A percentile compares a stretch with the other conserved stretches of the same genome.
phyloP scores from a whole-genome alignment of 495 filamentous ascomycete genomes.

The Aspergillus sclerotioniger region DNA sequence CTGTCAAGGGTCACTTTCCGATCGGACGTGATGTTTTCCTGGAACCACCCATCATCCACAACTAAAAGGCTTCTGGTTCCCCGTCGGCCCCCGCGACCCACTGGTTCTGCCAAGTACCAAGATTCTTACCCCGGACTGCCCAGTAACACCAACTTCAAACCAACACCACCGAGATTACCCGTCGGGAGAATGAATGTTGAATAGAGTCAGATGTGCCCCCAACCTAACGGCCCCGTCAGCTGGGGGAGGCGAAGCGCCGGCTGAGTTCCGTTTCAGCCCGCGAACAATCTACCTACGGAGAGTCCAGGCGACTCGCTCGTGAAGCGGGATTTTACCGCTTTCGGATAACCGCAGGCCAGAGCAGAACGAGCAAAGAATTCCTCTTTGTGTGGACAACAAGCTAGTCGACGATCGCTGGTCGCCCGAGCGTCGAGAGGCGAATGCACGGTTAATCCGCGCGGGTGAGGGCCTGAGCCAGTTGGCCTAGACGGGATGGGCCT shows the following conservation, averaged over 20 bases:
- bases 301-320: not conserved
- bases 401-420: not conserved
- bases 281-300: not conserved
- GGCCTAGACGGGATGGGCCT: not conserved
- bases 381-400: not conserved
- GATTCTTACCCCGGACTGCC: not conserved
- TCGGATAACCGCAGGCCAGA: not conserved
- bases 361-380: not conserved
- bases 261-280: constrained; percentile 4
- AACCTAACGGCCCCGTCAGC: constrained; percentile 5
- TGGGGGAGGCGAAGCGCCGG: constrained; percentile 5
- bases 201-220: constrained; percentile 4
- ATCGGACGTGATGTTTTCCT: not conserved
- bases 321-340: not conserved
- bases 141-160: not conserved
- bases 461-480: not conserved
- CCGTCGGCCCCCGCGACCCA: constrained; percentile 12
- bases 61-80: constrained; percentile 9
- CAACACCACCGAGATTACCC: not conserved
- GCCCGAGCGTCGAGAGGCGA: not conserved
- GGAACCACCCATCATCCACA: constrained; percentile 11
- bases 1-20: not conserved
- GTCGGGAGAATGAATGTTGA: not conserved
- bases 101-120: not conserved
- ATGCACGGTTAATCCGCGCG: not conserved